phyloP scores from a whole-genome alignment of 129 eudicot species.

The Centella asiatica region DNA sequence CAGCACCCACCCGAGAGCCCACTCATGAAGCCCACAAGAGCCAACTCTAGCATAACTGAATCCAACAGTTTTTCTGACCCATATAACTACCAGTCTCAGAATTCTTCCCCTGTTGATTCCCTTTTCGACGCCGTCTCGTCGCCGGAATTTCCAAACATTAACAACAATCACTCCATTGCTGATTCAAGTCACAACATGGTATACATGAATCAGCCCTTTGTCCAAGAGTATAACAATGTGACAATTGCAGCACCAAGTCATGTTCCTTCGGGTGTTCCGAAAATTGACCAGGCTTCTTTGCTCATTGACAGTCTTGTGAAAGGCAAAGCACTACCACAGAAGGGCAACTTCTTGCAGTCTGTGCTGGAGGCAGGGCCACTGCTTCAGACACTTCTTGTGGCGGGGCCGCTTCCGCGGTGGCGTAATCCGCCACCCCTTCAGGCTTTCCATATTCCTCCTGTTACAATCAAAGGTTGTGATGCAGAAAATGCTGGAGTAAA shows the following conservation, averaged over 20 bases:
- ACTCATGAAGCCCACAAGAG: constrained; percentile 27
- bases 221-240: constrained; percentile 17
- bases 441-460: constrained; percentile 38
- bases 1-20: constrained; percentile 21
- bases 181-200: constrained; percentile 7
- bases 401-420: constrained; percentile 50
- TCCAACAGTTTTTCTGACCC: constrained; percentile 48
- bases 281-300: constrained; percentile 31
- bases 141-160: constrained; percentile 33
- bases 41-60: constrained; percentile 60
- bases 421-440: constrained; percentile 42
- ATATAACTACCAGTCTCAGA: constrained; percentile 31
- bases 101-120: constrained; percentile 50
- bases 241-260: constrained; percentile 2
- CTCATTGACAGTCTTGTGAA: constrained; percentile 42
- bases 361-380: constrained; percentile 55
- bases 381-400: constrained; percentile 40
- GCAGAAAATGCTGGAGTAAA: constrained; percentile 9
- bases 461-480: constrained; percentile 19
- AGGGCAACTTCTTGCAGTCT: constrained; percentile 45
- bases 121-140: constrained; percentile 41
- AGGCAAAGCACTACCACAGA: constrained; percentile 51
- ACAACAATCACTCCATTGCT: constrained; percentile 24
- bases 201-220: constrained; percentile 14
- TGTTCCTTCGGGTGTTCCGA: constrained; percentile 1